phyloP scores from a whole-genome alignment of 208 protist genomes.

The Ichthyophonus hoferi region DNA sequence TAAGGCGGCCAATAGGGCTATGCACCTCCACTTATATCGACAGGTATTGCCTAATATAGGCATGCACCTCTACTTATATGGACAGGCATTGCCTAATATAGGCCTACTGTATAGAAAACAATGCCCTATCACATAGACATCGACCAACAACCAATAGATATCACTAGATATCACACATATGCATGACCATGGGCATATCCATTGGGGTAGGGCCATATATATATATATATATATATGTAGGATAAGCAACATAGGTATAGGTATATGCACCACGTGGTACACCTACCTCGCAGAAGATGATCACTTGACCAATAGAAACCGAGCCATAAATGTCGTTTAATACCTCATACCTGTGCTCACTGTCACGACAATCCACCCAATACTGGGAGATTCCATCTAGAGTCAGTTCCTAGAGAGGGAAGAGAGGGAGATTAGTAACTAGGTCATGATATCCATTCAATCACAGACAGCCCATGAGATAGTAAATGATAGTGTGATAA shows the following conservation, averaged over 20 bases:
- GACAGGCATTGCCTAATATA: too few relatives aligned
- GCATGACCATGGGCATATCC: neutral
- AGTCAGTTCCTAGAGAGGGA: neutral
- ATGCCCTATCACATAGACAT: too few relatives aligned
- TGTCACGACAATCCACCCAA: conserved; percentile 23
- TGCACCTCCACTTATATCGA: too few relatives aligned
- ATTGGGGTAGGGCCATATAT: neutral
- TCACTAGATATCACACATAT: neutral
- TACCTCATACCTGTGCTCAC: conserved; percentile 42
- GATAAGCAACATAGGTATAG: neutral
- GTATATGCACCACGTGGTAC: neutral
- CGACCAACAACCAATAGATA: too few relatives aligned
- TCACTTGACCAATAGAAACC: conserved; percentile 58
- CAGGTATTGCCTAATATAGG: too few relatives aligned
- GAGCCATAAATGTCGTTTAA: conserved; percentile 56
- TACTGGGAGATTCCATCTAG: conserved; percentile 6
- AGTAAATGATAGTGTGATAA: too few relatives aligned
- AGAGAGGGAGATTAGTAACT: too few relatives aligned
- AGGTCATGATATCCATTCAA: too few relatives aligned
- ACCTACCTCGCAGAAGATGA: conserved; percentile 60
- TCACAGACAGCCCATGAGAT: too few relatives aligned
- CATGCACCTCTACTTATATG: too few relatives aligned
- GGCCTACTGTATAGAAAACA: too few relatives aligned
- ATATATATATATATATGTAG: conserved; percentile 10
- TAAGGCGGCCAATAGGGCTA: too few relatives aligned